phyloP scores from a whole-genome alignment of 805 yeast species.

The Metschnikowia matae region DNA sequence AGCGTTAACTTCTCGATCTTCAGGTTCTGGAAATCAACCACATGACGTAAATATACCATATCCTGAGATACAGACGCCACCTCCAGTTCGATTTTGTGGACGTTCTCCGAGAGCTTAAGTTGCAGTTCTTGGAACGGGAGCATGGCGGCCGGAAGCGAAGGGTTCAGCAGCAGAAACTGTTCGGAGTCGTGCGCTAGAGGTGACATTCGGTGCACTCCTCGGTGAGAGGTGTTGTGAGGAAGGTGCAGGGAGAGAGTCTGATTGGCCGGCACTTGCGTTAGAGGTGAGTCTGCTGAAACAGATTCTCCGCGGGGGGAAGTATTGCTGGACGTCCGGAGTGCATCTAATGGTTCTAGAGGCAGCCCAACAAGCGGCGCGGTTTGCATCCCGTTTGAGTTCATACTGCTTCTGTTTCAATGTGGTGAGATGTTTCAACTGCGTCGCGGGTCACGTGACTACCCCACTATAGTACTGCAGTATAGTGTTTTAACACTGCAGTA shows the following conservation, averaged over 20 bases:
- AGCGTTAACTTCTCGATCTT: conserved; percentile 37
- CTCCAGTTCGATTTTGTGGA: conserved; percentile 26
- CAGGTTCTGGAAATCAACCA: conserved; percentile 34
- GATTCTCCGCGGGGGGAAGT: conserved; percentile 11
- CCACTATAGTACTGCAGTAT: neutral
- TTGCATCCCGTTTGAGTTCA: conserved; percentile 16
- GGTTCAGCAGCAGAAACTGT: neutral
- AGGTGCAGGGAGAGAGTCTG: conserved; percentile 2
- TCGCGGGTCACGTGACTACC: conserved; percentile 1
- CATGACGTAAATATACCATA: conserved; percentile 32
- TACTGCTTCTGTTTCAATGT: neutral
- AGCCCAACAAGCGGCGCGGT: conserved; percentile 11
- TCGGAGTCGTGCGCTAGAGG: conserved; percentile 7
- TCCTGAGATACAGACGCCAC: conserved; percentile 27
- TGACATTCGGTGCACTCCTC: conserved; percentile 11
- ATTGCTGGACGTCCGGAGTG: conserved; percentile 11
- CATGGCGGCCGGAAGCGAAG: neutral
- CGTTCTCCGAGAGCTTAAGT: conserved; percentile 12
- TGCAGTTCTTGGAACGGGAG: conserved; percentile 13
- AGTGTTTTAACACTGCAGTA: too few relatives aligned
- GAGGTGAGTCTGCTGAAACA: conserved; percentile 7
- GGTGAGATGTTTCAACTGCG: neutral
- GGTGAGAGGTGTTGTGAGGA: conserved; percentile 3
- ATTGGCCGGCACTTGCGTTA: neutral
- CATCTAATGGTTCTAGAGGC: conserved; percentile 16